phyloP scores from a whole-genome alignment of 306 rosid species.

The Corylus americana region DNA sequence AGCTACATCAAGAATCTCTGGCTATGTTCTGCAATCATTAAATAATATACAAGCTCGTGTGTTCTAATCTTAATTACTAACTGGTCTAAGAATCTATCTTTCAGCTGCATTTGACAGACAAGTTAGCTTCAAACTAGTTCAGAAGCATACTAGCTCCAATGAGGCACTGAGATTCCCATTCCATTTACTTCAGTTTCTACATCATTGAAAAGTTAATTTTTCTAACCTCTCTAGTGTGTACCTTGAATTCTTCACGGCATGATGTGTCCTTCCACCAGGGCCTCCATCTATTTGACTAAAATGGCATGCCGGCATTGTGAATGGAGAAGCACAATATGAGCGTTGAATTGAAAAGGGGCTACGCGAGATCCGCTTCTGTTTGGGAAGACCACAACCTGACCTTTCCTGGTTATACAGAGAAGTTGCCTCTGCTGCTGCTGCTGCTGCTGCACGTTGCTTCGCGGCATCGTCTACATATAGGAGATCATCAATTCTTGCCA shows the following conservation, averaged over 20 bases:
- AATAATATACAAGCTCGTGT: background rate
- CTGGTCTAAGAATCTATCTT: background rate
- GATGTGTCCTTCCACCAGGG: constrained; percentile 11
- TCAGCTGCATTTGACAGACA: constrained; percentile 1
- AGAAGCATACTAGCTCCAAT: background rate
- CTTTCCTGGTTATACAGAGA: constrained; percentile 26
- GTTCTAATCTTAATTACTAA: background rate
- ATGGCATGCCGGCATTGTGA: constrained; percentile 10
- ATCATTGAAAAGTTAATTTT: constrained; percentile 19
- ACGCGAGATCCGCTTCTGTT: constrained; percentile 27
- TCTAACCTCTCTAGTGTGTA: constrained; percentile 21
- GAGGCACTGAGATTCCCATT: constrained; percentile 7
- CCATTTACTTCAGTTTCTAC: background rate
- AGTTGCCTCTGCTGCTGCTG: constrained; percentile 27
- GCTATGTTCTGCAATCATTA: background rate
- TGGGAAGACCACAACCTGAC: constrained; percentile 19
- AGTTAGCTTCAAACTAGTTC: background rate
- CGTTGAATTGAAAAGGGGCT: constrained; percentile 29
- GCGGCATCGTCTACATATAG: constrained; percentile 44
- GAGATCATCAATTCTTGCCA: constrained; percentile 56
- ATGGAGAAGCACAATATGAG: constrained; percentile 11
- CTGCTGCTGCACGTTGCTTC: constrained; percentile 37
- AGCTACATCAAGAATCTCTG: background rate
- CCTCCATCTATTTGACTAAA: constrained; percentile 14
- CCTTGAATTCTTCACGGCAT: constrained; percentile 5